Evolutionary conservation across 495 filamentous ascomycete species (phyloP), one percentile per base, ranked within the genome.

Genomic region (Penicillium coprophilum): DNA sequence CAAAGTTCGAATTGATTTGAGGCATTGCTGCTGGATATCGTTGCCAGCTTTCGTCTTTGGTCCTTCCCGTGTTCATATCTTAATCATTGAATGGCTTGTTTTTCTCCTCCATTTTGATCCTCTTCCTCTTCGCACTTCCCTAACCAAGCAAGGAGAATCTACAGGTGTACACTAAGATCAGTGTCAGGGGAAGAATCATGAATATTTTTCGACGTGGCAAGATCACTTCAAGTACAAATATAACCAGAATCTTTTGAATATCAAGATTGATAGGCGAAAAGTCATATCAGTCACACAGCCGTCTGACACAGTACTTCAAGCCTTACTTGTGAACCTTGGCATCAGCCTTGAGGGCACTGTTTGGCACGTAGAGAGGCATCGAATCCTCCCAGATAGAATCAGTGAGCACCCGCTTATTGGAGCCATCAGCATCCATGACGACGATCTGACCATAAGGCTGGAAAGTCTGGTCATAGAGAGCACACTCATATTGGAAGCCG

Each of bases 351-450:
- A 38, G n/a, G 34, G 34, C 34, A 38, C 34, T 38, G 34, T 38
- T 38, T n/a, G 34, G 34, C n/a, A 38, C 34, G n/a, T 38, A 71
- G 2, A 71, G 17, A 5, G 69, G 66, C 69, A 72, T 74, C 0
- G 67, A 68, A 30, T 73, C 69, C 51, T 70, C 71, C 71, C 71
- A 71, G n/a, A 70, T 63, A 1, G 60, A 64, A 30, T 74, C 60
- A 9, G 68, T 71, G 30, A 72, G 31, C 2, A 68, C 34, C 17
- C 45, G 48, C 61, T 67, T 72, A 44, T 74, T 70, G 6, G 58
- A 50, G 0, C 70, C 65, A 59, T 71, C 66, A 0, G 58, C 55
- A 55, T 74, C 55, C 68, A 72, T 72, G 12, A 68, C 52, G 44
- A 71, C 54, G 38, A 74, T 65, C 57, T 70, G 68, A 6, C 68